Evolutionary conservation across 768 basidiomycete species (phyloP).

Genomic region (Phallus indusiatus): DNA sequence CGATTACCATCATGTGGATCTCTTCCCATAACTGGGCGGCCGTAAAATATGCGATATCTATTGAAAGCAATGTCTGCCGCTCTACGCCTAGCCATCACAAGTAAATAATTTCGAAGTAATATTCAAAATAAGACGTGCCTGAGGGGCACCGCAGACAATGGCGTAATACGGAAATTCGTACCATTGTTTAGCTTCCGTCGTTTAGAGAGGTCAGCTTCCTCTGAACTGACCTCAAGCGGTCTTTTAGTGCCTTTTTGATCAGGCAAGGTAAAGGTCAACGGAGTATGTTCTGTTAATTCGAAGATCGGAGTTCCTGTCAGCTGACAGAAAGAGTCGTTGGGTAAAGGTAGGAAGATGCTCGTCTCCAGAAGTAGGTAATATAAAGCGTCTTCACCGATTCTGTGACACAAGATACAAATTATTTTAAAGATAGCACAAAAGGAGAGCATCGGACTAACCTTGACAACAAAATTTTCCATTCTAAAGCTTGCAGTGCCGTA

Average conservation of each 20-base stretch:
- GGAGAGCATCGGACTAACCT: conserved; percentile 33
- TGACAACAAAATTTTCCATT: conserved; percentile 57
- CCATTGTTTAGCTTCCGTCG: conserved; percentile 1
- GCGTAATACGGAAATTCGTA: not conserved
- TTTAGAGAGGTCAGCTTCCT: not conserved
- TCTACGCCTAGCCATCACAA: conserved; percentile 23
- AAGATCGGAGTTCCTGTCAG: conserved; percentile 65
- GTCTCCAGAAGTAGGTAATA: conserved; percentile 68
- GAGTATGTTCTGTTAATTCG: conserved; percentile 25
- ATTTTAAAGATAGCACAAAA: not conserved
- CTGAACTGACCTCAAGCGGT: not conserved
- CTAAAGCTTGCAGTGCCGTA: conserved; percentile 49
- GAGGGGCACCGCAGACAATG: no score
- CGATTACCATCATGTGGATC: conserved; percentile 39
- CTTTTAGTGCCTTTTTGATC: not conserved
- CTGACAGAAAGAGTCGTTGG: conserved; percentile 81
- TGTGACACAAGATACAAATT: conserved; percentile 19
- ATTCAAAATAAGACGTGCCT: no score
- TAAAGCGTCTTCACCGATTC: conserved; percentile 72
- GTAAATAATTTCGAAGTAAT: not conserved
- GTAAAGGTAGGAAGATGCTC: conserved; percentile 65
- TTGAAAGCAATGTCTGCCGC: conserved; percentile 43
- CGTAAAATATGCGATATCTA: conserved; percentile 59
- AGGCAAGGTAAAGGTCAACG: not conserved
- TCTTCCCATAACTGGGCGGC: conserved; percentile 30